Percentiles rank a stretch among this genome's conserved stretches.
phyloP scores from a whole-genome alignment of 2,329 filamentous ascomycete genomes.

The Hymenoscyphus fraxineus region DNA sequence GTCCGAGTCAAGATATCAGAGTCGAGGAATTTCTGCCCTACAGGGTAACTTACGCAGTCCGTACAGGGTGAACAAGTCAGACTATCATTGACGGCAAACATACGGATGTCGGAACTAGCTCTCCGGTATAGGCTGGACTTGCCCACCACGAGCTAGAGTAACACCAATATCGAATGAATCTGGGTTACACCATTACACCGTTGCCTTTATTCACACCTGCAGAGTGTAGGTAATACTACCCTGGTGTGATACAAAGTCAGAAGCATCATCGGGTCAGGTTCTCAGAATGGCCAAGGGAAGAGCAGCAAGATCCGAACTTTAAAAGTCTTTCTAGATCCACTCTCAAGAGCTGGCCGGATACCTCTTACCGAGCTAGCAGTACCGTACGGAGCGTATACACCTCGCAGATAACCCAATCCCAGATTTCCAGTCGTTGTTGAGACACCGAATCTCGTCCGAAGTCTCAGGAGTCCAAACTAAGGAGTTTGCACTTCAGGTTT shows the following conservation, averaged over 20 bases:
- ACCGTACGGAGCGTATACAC: background rate
- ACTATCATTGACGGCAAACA: background rate
- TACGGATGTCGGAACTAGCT: background rate
- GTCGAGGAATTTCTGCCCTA: background rate
- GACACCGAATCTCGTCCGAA: background rate
- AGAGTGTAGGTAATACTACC: background rate
- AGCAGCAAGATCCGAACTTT: background rate
- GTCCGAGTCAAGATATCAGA: background rate
- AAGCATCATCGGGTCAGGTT: background rate
- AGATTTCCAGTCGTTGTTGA: background rate
- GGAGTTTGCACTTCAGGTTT: background rate
- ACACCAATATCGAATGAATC: background rate
- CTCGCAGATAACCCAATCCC: background rate
- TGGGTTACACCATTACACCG: background rate
- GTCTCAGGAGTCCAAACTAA: background rate
- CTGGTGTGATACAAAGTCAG: background rate
- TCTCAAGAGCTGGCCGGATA: background rate
- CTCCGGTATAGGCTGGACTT: background rate
- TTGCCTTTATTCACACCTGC: background rate
- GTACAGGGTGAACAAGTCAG: background rate
- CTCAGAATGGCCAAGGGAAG: background rate
- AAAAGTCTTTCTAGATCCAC: background rate
- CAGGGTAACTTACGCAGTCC: background rate
- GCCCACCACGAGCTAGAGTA: background rate
- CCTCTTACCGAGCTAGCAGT: no score